Evolutionary conservation across 192 early-diverging fungal species (phyloP), one percentile per base, ranked within the genome.

Genomic region (Paraglomus occultum): DNA sequence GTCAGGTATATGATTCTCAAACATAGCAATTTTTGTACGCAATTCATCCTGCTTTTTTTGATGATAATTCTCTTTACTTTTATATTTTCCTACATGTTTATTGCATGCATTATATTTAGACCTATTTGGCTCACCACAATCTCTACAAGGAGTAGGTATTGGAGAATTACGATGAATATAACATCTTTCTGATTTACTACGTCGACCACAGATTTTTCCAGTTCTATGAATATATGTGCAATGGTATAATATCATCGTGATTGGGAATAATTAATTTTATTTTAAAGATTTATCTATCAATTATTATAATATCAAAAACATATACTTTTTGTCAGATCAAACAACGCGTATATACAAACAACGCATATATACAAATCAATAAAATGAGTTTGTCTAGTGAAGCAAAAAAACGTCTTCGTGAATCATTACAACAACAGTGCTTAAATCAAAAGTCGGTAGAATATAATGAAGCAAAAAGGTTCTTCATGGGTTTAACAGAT

Each of bases 371-470:
- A 57, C 54, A 57, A 57, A 57, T 57, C 54, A 57, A 57, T 57
- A 57, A 57, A 57, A 57, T 57, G 54, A 57, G 20, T 57, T 31
- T 57, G 54, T 57, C 54, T 57, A 57, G 54, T 57, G 54, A 57
- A 20, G 54, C 54, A 17, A 57, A 57, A 57, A 57, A 57, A 20
- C 54, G 20, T 57, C 54, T 57, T 31, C 20, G 4, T 57, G 20
- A 57, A 57, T 57, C 54, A 4, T 57, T 57, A 57, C 15, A 57
- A 6, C 54, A 57, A 57, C 54, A 57, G 20, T 57, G 54, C 20
- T 31, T 57, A 57, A 57, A 57, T 57, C 54, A 57, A 57, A 57
- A 57, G 38, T 57, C 38, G 6, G 54, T 7, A 1, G 20, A 57
- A 57, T 57, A 57, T 57, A 57, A 57, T 57, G 54, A 57, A 57